These are phyloP conservation scores for Colletotrichum agaves DNA, from an alignment of 2,329 filamentous ascomycete genomes.

Conservation along the genomic window DNA sequence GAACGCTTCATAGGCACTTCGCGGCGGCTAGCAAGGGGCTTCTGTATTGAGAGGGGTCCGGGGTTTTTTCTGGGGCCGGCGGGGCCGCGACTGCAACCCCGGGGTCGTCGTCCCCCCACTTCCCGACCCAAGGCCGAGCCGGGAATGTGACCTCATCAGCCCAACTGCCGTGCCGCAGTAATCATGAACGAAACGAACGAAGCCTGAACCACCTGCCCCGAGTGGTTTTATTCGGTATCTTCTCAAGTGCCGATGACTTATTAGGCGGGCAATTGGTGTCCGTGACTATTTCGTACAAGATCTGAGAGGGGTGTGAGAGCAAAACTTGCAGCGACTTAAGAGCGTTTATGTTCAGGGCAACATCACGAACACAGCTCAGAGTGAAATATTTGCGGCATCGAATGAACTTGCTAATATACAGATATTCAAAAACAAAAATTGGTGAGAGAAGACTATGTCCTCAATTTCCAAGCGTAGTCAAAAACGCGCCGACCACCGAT, in stretches of 20 bases:
- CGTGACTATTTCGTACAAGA: neutral
- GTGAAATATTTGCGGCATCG: neutral
- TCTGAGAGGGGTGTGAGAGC: neutral
- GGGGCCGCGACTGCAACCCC: conserved; percentile 2
- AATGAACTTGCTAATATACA: neutral
- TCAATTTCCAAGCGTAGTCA: conserved; percentile 28
- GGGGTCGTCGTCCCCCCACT: conserved; percentile 1
- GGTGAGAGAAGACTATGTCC: neutral
- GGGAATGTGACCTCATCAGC: neutral
- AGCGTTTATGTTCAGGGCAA: too few relatives aligned
- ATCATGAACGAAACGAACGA: neutral
- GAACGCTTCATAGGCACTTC: neutral
- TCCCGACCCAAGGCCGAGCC: conserved; percentile 29
- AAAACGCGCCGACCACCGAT: conserved; percentile 27
- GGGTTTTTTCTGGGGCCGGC: conserved; percentile 17
- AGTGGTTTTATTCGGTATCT: neutral
- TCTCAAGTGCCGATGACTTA: neutral
- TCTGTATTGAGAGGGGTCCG: neutral
- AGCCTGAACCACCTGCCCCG: neutral
- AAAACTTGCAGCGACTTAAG: neutral
- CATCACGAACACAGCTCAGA: neutral
- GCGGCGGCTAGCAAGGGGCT: neutral
- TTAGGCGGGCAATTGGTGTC: neutral
- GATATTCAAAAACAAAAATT: neutral
- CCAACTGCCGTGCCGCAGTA: neutral